Percentiles rank a stretch among this genome's conserved stretches.
Evolutionary conservation across 345 rosid genomes (phyloP).

Genomic region (Atalantia buxifolia): DNA sequence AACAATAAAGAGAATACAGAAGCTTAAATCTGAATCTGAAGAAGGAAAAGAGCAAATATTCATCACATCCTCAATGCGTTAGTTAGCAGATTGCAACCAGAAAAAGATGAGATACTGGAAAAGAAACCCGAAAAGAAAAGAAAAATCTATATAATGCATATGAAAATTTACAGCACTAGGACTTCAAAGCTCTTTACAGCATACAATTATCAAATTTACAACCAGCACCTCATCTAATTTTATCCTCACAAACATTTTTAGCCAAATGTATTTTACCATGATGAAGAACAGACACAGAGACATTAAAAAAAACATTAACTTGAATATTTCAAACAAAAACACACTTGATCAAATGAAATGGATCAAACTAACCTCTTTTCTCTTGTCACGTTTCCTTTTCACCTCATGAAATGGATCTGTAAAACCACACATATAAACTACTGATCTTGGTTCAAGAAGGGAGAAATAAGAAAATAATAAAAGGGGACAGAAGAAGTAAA

Average conservation of each 20-base stretch:
- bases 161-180: neutral
- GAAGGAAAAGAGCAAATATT: constrained; percentile 4
- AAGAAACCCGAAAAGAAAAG: neutral
- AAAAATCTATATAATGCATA: neutral
- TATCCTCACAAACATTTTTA: neutral
- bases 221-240: neutral
- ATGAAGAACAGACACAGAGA: neutral
- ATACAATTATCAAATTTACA: neutral
- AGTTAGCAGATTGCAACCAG: neutral
- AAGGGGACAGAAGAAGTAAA: neutral
- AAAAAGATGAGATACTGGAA: neutral
- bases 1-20: constrained; percentile 16
- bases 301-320: neutral
- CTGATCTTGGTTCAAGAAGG: constrained; percentile 15
- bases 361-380: constrained; percentile 58
- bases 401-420: constrained; percentile 91
- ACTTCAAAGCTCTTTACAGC: neutral
- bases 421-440: constrained; percentile 23
- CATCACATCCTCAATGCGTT: neutral
- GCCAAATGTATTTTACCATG: neutral
- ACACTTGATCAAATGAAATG: neutral
- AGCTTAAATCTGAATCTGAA: constrained; percentile 13
- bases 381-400: constrained; percentile 74
- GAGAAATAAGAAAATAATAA: neutral
- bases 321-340: neutral